These are phyloP conservation scores for Beverwykella pulmonaria DNA, from an alignment of 495 filamentous ascomycete species.

Conservation along the genomic window DNA sequence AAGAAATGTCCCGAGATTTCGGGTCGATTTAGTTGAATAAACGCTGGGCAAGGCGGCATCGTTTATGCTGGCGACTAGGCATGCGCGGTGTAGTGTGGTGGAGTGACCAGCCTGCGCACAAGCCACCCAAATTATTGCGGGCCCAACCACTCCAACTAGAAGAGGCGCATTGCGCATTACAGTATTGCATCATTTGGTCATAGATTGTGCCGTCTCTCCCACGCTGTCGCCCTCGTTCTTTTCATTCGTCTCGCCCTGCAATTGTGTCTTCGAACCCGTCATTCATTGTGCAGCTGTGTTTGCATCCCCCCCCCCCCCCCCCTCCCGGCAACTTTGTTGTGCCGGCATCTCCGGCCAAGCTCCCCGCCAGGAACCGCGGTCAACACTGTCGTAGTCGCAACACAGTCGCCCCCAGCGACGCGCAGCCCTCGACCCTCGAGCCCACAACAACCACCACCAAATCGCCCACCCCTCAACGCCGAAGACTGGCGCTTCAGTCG, in stretches of 20 bases:
- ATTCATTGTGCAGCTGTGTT: neutral
- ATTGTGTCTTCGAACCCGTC: neutral
- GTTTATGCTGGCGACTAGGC: no score
- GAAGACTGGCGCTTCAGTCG: neutral
- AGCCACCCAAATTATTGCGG: conserved; percentile 14
- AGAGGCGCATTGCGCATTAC: conserved; percentile 9
- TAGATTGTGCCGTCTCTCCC: neutral
- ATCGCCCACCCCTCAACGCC: neutral
- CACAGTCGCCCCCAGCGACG: conserved; percentile 5
- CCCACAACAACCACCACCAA: conserved; percentile 9
- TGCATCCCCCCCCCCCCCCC: neutral
- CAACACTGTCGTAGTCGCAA: neutral
- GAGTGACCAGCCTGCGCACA: no score
- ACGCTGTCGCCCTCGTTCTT: neutral
- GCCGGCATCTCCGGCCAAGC: conserved; percentile 9
- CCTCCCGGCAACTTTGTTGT: conserved; percentile 1
- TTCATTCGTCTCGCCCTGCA: neutral
- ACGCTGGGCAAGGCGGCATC: no score
- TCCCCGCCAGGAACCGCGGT: neutral
- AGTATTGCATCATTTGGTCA: conserved; percentile 13
- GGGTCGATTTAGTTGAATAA: no score
- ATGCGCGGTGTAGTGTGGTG: no score
- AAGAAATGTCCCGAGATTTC: no score
- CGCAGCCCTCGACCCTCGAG: neutral
- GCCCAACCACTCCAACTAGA: conserved; percentile 9